These are phyloP conservation scores for Asterochloris sp. DNA, from an alignment of 139 green algal species.

Conservation along the genomic window DNA sequence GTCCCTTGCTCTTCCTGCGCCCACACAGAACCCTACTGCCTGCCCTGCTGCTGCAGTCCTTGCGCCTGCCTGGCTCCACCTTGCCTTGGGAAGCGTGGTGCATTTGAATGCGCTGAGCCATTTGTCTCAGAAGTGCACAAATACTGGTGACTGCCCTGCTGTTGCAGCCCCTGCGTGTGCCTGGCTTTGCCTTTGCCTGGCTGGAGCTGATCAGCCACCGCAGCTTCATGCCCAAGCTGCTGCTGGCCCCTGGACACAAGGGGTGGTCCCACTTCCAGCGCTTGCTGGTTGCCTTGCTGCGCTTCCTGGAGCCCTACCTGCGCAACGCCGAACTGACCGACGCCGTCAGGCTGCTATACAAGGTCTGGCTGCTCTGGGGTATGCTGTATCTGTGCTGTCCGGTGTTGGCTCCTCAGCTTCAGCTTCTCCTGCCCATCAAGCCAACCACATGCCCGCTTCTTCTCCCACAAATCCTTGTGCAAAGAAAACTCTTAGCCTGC, in stretches of 20 bases:
- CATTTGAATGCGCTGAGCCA: not conserved
- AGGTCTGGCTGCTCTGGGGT: slow-evolving; percentile 16
- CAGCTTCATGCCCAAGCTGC: slow-evolving; percentile 90
- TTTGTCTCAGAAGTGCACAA: not conserved
- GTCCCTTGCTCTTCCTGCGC: not conserved
- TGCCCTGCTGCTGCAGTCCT: slow-evolving; percentile 54
- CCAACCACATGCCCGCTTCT: too few species aligned
- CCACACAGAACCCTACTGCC: not conserved
- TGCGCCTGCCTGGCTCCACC: slow-evolving; percentile 87
- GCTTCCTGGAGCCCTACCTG: slow-evolving; percentile 97
- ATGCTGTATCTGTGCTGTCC: not conserved
- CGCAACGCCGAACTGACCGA: slow-evolving; percentile 82
- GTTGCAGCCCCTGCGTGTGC: slow-evolving; percentile 79
- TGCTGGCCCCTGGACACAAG: slow-evolving; percentile 57
- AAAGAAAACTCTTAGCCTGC: too few species aligned
- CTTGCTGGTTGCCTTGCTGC: slow-evolving; percentile 68
- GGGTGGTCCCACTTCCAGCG: slow-evolving; percentile 70
- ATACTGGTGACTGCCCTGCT: not conserved
- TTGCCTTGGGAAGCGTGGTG: slow-evolving; percentile 72
- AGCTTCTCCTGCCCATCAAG: too few species aligned
- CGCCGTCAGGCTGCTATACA: slow-evolving; percentile 87
- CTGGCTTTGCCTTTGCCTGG: slow-evolving; percentile 95
- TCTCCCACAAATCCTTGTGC: too few species aligned
- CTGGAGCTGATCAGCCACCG: slow-evolving; percentile 91
- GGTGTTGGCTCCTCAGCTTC: too few species aligned